These are phyloP conservation scores for Pestalotiopsis sp. DNA, from an alignment of 2,329 filamentous ascomycete genomes.

Conservation along the genomic window DNA sequence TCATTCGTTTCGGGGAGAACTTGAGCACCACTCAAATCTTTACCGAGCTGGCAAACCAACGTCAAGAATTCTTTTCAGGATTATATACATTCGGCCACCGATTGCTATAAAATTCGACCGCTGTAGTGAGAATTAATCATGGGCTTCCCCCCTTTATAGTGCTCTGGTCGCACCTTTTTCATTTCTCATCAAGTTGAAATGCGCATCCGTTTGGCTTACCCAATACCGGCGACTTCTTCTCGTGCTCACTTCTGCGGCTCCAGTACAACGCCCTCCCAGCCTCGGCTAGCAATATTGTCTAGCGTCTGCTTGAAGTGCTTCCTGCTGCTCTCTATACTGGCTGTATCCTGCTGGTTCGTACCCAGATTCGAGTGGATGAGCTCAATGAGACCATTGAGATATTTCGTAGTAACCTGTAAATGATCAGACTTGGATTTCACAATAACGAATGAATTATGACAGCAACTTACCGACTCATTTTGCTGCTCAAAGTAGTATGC, in stretches of 20 bases:
- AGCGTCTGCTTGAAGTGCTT: slow-evolving; percentile 94
- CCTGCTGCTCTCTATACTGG: slow-evolving; percentile 82
- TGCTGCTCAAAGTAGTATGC: slow-evolving; percentile 99
- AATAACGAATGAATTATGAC: background rate
- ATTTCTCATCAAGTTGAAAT: background rate
- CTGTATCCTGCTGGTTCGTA: slow-evolving; percentile 78
- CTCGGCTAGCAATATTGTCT: slow-evolving; percentile 87
- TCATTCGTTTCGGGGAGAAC: background rate
- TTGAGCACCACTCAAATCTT: background rate
- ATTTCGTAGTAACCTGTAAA: slow-evolving; percentile 81
- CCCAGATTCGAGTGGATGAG: slow-evolving; percentile 95
- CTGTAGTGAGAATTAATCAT: background rate
- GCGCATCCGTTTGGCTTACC: background rate
- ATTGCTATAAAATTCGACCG: background rate
- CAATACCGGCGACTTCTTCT: background rate
- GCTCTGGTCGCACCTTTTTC: background rate
- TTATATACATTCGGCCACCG: background rate
- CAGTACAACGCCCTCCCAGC: slow-evolving; percentile 89
- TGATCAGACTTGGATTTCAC: background rate
- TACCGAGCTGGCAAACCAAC: background rate
- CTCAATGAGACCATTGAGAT: slow-evolving; percentile 96
- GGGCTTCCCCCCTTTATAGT: background rate
- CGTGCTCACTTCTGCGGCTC: slow-evolving; percentile 48
- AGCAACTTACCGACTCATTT: slow-evolving; percentile 76
- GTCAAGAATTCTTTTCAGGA: background rate